phyloP scores from a whole-genome alignment of 257 asterid genomes.

The Striga asiatica region DNA sequence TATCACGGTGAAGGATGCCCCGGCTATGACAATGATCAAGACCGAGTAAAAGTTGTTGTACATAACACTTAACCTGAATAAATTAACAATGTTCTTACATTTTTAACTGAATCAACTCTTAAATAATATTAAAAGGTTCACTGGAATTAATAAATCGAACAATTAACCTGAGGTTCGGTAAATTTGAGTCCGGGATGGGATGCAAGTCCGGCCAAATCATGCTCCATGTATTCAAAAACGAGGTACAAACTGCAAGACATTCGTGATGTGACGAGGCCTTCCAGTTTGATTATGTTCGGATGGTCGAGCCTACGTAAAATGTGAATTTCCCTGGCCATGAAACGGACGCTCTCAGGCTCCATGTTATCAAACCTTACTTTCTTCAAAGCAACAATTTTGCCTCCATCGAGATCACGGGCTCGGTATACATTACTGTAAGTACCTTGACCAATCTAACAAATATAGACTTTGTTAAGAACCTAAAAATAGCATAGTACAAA shows the following conservation, averaged over 20 bases:
- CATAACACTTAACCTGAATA: conserved; percentile 57
- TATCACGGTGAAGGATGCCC: conserved; percentile 66
- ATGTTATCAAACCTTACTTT: conserved; percentile 75
- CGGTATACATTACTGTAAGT: conserved; percentile 77
- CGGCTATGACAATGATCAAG: conserved; percentile 68
- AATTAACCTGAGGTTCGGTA: conserved; percentile 61
- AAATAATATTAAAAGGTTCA: not conserved
- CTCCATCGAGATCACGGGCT: conserved; percentile 71
- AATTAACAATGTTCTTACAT: not conserved
- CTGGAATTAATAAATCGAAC: not conserved
- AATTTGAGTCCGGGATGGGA: conserved; percentile 60
- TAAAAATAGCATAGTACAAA: conserved; percentile 5
- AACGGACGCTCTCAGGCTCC: conserved; percentile 82
- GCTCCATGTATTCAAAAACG: conserved; percentile 81
- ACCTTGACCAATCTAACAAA: conserved; percentile 67
- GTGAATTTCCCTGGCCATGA: conserved; percentile 80
- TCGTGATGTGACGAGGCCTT: conserved; percentile 73
- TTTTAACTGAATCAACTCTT: not conserved
- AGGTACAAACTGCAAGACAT: conserved; percentile 79
- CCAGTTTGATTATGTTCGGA: conserved; percentile 62
- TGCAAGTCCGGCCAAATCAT: conserved; percentile 67
- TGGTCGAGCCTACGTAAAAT: conserved; percentile 64
- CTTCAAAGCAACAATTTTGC: conserved; percentile 67
- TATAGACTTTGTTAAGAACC: not conserved
- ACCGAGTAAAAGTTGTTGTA: conserved; percentile 60